Percentiles rank a stretch among this genome's conserved stretches.
These are phyloP conservation scores for Ceratocystis harringtonii DNA, from an alignment of 2,329 filamentous ascomycete genomes.

Conservation along the genomic window DNA sequence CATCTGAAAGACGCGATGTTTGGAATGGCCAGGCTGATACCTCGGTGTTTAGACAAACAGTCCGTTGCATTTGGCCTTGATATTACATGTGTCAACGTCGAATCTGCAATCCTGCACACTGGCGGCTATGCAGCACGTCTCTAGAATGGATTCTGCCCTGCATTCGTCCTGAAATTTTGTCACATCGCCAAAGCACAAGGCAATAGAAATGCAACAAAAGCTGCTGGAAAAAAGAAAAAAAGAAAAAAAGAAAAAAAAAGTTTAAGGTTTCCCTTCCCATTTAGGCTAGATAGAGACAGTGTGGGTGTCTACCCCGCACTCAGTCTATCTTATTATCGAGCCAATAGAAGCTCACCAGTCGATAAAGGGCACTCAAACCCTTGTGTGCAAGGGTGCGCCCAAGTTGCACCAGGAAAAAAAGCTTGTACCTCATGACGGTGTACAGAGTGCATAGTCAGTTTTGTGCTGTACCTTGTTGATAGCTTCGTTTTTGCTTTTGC, in stretches of 20 bases:
- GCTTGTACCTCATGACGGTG: neutral
- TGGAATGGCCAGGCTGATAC: neutral
- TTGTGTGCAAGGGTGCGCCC: neutral
- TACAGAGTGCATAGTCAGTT: neutral
- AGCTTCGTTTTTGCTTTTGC: neutral
- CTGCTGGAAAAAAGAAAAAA: neutral
- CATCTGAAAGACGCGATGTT: neutral
- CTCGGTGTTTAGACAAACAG: too few relatives aligned
- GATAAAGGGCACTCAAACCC: slow-evolving; percentile 7
- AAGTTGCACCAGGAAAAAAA: neutral
- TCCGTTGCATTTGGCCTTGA: neutral
- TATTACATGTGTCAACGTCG: neutral
- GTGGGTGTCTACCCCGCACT: neutral
- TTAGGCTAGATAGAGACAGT: slow-evolving; percentile 2
- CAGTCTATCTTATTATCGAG: slow-evolving; percentile 3
- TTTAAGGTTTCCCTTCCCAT: neutral
- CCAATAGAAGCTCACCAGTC: neutral
- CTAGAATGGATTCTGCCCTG: neutral
- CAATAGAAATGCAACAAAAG: neutral
- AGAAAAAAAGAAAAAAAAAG: neutral
- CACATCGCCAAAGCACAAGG: neutral
- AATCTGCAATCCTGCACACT: slow-evolving; percentile 1
- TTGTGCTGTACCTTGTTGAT: neutral
- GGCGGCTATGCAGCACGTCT: neutral
- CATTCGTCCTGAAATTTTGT: neutral